A percentile compares a stretch with the other conserved stretches of the same genome.
Evolutionary conservation across 495 filamentous ascomycete species (phyloP).

Genomic region (Terfezia boudieri): DNA sequence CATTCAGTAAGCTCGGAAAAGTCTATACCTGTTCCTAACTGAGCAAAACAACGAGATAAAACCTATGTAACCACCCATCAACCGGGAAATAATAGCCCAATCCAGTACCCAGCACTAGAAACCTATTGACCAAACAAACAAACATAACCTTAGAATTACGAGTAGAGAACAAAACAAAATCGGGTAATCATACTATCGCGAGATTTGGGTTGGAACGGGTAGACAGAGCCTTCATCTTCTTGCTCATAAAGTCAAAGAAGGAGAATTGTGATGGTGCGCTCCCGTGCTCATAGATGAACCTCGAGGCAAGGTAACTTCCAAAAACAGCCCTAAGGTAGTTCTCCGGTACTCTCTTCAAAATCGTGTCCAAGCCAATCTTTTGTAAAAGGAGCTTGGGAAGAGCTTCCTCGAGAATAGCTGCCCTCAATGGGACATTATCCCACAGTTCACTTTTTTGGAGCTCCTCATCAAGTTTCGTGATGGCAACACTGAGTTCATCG

Average conservation of each 20-base stretch:
- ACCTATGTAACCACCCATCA: too few relatives aligned
- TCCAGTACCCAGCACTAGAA: too few relatives aligned
- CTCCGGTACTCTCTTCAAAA: slow-evolving; percentile 70
- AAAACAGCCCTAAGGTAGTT: slow-evolving; percentile 89
- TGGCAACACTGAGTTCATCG: slow-evolving; percentile 70
- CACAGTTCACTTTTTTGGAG: slow-evolving; percentile 81
- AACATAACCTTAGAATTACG: too few relatives aligned
- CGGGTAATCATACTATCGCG: too few relatives aligned
- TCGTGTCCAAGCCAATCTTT: slow-evolving; percentile 73
- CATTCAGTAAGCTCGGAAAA: too few relatives aligned
- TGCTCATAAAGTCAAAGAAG: slow-evolving; percentile 61
- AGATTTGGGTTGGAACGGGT: too few relatives aligned
- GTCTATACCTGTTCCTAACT: too few relatives aligned
- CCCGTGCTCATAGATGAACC: slow-evolving; percentile 89
- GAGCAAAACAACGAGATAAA: too few relatives aligned
- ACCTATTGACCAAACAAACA: too few relatives aligned
- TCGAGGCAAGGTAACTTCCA: slow-evolving; percentile 77
- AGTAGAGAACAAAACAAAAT: too few relatives aligned
- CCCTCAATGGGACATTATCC: slow-evolving; percentile 56
- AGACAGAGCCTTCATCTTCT: not conserved
- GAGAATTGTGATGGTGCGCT: slow-evolving; percentile 87
- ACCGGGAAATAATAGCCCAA: too few relatives aligned
- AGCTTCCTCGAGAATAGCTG: slow-evolving; percentile 61
- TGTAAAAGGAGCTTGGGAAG: slow-evolving; percentile 64
- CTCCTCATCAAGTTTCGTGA: slow-evolving; percentile 87